Percentiles rank a stretch among this genome's conserved stretches.
Evolutionary conservation across 2,329 filamentous ascomycete genomes (phyloP).

Genomic region (Fusarium sacchari): DNA sequence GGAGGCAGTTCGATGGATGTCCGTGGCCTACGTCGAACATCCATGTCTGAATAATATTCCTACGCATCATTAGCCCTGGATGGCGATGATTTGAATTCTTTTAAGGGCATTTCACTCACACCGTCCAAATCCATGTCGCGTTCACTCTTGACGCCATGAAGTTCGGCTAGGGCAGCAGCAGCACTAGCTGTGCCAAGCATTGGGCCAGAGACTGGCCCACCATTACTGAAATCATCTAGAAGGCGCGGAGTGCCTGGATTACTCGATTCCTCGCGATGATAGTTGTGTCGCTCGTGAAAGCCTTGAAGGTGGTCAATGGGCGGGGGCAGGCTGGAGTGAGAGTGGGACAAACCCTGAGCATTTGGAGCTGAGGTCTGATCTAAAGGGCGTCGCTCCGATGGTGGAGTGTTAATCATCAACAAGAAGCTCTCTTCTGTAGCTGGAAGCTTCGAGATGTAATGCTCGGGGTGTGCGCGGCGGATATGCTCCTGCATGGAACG

Average conservation of each 20-base stretch:
- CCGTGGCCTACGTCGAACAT: constrained; percentile 71
- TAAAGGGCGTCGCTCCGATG: constrained; percentile 72
- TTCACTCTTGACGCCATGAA: constrained; percentile 79
- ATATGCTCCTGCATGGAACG: constrained; percentile 99
- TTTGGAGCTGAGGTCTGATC: constrained; percentile 48
- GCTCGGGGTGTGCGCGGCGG: constrained; percentile 92
- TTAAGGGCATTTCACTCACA: constrained; percentile 61
- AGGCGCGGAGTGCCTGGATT: constrained; percentile 75
- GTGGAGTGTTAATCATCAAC: constrained; percentile 93
- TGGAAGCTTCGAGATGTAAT: constrained; percentile 97
- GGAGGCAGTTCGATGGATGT: constrained; percentile 79
- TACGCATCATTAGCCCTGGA: constrained; percentile 33
- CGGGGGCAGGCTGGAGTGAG: constrained; percentile 22
- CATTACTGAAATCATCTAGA: constrained; percentile 73
- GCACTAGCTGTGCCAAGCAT: constrained; percentile 73
- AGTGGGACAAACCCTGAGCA: constrained; percentile 46
- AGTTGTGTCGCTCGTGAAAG: constrained; percentile 61
- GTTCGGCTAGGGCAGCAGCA: constrained; percentile 85
- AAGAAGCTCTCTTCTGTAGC: constrained; percentile 98
- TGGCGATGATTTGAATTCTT: constrained; percentile 31
- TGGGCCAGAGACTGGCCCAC: constrained; percentile 39
- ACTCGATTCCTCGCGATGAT: constrained; percentile 73
- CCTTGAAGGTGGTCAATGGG: constrained; percentile 41
- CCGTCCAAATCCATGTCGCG: constrained; percentile 81
- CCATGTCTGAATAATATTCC: constrained; percentile 78